These are phyloP conservation scores for Nicotiana benthamiana DNA, from an alignment of 257 asterid species.

Conservation along the genomic window DNA sequence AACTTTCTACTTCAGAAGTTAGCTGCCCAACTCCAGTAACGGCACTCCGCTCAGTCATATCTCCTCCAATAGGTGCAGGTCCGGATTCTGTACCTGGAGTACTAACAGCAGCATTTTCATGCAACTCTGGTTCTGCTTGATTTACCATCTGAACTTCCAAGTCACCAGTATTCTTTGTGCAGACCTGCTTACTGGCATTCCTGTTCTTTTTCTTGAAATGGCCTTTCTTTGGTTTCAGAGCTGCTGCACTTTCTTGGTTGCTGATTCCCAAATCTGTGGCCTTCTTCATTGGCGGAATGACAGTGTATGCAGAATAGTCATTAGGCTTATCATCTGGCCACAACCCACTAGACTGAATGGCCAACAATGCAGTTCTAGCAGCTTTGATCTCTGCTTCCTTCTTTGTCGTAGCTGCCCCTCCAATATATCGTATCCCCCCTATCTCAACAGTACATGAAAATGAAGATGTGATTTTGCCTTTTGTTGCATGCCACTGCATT, in stretches of 20 bases:
- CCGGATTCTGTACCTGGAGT: conserved; percentile 13
- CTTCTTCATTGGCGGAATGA: conserved; percentile 71
- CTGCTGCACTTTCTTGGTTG: conserved; percentile 46
- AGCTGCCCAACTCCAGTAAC: not conserved
- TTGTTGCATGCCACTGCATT: conserved; percentile 39
- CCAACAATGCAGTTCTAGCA: conserved; percentile 87
- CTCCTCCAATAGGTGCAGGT: not conserved
- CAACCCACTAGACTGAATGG: conserved; percentile 56
- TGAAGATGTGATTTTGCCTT: conserved; percentile 21
- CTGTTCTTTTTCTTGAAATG: conserved; percentile 47
- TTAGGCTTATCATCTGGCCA: conserved; percentile 18
- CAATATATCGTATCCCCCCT: conserved; percentile 72
- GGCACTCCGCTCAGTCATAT: not conserved
- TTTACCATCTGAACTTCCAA: conserved; percentile 17
- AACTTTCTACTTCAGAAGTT: not conserved
- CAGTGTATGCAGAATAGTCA: conserved; percentile 50
- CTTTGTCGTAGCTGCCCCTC: conserved; percentile 73
- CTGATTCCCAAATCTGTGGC: conserved; percentile 39
- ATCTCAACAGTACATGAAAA: conserved; percentile 64
- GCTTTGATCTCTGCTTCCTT: conserved; percentile 94
- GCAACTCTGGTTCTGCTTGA: conserved; percentile 13
- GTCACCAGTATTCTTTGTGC: conserved; percentile 5
- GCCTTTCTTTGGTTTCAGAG: conserved; percentile 54
- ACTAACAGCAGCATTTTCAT: conserved; percentile 1
- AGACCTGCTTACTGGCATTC: conserved; percentile 11